Evolutionary conservation across 2,329 filamentous ascomycete genomes (phyloP).

Genomic region (Grosmannia clavigera): DNA sequence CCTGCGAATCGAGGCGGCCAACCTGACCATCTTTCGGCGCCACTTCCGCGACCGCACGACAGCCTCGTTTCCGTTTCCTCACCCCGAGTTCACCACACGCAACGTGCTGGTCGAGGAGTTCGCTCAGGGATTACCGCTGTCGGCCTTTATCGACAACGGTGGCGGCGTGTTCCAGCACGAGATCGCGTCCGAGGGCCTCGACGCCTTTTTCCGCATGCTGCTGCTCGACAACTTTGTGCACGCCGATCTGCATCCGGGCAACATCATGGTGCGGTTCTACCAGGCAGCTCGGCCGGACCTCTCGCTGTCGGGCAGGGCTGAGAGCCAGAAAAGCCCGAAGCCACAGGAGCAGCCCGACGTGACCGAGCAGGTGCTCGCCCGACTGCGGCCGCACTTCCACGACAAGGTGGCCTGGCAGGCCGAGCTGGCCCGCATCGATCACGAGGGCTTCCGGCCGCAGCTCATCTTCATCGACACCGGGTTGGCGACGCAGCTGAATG

Average conservation of each 20-base stretch:
- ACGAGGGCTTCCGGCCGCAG: slow-evolving; percentile 83
- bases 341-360: slow-evolving; percentile 42
- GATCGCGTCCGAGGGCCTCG: slow-evolving; percentile 86
- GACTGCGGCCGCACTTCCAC: slow-evolving; percentile 60
- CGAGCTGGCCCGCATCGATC: slow-evolving; percentile 65
- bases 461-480: slow-evolving; percentile 97
- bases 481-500: slow-evolving; percentile 85
- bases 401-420: slow-evolving; percentile 59
- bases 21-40: slow-evolving; percentile 74
- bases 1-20: slow-evolving; percentile 85
- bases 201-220: slow-evolving; percentile 93
- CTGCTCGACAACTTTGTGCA: slow-evolving; percentile 97
- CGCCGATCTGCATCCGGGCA: slow-evolving; percentile 89
- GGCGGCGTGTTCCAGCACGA: slow-evolving; percentile 88
- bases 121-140: slow-evolving; percentile 82
- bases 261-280: slow-evolving; percentile 99
- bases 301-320: slow-evolving; percentile 4
- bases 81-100: slow-evolving; percentile 81
- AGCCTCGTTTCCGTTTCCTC: slow-evolving; percentile 94
- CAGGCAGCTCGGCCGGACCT: slow-evolving; percentile 63
- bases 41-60: slow-evolving; percentile 84
- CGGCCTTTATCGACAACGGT: slow-evolving; percentile 81
- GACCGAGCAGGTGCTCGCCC: slow-evolving; percentile 73
- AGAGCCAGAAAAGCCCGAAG: not conserved
- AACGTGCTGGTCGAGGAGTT: slow-evolving; percentile 93